Base-by-base conservation (phyloP, 805 yeast species). In the Zygosaccharomyces bailii region DNA sequence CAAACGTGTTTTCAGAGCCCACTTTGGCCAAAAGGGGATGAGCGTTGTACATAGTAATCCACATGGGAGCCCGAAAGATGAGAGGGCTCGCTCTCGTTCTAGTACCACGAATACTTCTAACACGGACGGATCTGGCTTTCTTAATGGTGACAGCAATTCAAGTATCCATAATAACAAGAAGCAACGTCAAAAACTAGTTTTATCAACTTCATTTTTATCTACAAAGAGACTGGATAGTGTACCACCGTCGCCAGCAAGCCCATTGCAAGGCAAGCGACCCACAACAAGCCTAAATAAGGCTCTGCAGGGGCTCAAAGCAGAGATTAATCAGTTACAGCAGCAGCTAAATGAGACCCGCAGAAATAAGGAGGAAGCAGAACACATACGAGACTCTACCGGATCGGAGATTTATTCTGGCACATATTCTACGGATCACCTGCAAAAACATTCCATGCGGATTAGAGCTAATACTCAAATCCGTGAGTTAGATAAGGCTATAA, bases 401-500 rank as follows among this genome's bases (percentile, higher is more conserved):
- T 52, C 60, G 5, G 65, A 61, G 39, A 63, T 65, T 3, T 62
- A 56, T 44, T 54, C 60, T 16, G 68, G 67, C 16, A 53, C 58
- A 3, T 66, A 66, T 33, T 63, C 68, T 2, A 61, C 67, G 2
- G 65, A 61, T n/a, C 69, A 65, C 53, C 42, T 65, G 23, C 64
- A 63, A 24, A 57, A 60, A 32, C 67, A 66, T 49, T 61, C 69
- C 1, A 49, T 58, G 53, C 57, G 63, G 25, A 59, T 66, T 4
- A 59, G 57, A 41, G 55, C 66, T 2, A 65, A 62, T 39, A 57
- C 63, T 7, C 62, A 61, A 34, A 53, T 65, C 9, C 53, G 66
- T 39, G 67, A 64, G 43, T 44, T 54, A 13, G 66, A 59, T 27
- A 56, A 54, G 32, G 48, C 52, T 9, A 62, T 65, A 11, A 64